Conservation (phyloP, 108 stramenopile species). For the Bacterosira constricta region DNA sequence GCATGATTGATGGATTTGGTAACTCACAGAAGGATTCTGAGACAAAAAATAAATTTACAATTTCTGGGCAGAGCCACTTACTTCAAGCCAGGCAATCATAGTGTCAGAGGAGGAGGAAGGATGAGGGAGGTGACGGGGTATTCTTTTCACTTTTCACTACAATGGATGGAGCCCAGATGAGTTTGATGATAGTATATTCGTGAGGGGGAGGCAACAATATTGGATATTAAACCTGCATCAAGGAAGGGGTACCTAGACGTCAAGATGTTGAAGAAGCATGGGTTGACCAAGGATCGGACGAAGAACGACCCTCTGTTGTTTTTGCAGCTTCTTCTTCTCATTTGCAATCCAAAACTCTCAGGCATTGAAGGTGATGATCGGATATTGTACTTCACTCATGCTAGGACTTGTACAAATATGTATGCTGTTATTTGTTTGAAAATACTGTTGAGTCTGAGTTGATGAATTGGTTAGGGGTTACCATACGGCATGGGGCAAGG, state of each 20-base stretch:
- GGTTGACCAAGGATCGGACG: background rate
- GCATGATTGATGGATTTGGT: too few relatives aligned
- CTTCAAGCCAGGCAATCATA: too few relatives aligned
- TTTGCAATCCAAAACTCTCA: background rate
- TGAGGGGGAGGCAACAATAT: too few relatives aligned
- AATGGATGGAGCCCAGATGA: too few relatives aligned
- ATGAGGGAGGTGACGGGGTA: too few relatives aligned
- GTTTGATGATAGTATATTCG: too few relatives aligned
- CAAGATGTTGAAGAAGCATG: background rate
- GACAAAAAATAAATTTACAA: too few relatives aligned
- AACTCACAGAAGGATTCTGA: too few relatives aligned
- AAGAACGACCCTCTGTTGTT: background rate
- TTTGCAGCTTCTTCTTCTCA: background rate
- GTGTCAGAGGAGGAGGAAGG: too few relatives aligned
- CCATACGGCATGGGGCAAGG: slow-evolving; percentile 3
- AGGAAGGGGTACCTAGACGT: background rate
- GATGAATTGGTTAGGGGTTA: background rate
- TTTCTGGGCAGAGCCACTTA: too few relatives aligned
- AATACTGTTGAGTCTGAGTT: too few relatives aligned
- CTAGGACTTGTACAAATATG: slow-evolving; percentile 1
- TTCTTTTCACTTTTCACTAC: too few relatives aligned
- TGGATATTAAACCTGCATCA: background rate
- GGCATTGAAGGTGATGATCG: background rate
- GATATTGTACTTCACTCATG: background rate
- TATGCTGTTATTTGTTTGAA: background rate